Evolutionary conservation across 192 early-diverging fungal species (phyloP).

Genomic region (Gryganskiella cystojenkinii): DNA sequence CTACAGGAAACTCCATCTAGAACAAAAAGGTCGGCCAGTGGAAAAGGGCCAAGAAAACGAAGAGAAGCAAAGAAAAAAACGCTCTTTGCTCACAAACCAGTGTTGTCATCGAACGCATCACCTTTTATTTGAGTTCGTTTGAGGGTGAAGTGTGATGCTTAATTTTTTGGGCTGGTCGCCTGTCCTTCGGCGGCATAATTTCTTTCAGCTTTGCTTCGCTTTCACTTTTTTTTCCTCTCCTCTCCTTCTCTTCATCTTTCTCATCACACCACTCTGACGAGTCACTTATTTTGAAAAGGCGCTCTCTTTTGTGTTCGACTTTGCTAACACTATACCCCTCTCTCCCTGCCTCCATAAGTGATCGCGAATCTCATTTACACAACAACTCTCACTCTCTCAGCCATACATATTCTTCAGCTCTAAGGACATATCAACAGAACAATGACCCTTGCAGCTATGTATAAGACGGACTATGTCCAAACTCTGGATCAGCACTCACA

Average conservation of each 20-base stretch:
- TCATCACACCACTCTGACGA: too few species aligned
- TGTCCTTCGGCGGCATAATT: not conserved
- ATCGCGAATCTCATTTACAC: too few species aligned
- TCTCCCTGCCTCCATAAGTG: too few species aligned
- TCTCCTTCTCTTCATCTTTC: too few species aligned
- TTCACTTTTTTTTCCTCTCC: not conserved
- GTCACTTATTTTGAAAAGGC: too few species aligned
- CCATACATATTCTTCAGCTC: too few species aligned
- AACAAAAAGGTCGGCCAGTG: too few species aligned
- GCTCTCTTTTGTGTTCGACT: too few species aligned
- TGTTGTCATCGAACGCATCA: not conserved
- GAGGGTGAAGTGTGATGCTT: not conserved
- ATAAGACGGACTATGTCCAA: slow-evolving; percentile 53
- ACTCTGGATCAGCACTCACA: slow-evolving; percentile 61
- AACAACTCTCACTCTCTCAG: not conserved
- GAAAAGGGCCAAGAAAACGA: too few species aligned
- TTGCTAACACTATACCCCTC: too few species aligned
- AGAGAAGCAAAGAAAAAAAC: not conserved
- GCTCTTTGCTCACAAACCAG: not conserved
- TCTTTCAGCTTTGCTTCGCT: not conserved
- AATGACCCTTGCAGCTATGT: slow-evolving; percentile 51
- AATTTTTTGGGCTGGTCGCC: not conserved
- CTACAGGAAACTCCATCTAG: too few species aligned
- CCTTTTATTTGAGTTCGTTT: not conserved
- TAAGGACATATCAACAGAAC: not conserved